A percentile compares a stretch with the other conserved stretches of the same genome.
phyloP scores from a whole-genome alignment of 1,139 yeast genomes.

The Cylindricascospora bacillispora region DNA sequence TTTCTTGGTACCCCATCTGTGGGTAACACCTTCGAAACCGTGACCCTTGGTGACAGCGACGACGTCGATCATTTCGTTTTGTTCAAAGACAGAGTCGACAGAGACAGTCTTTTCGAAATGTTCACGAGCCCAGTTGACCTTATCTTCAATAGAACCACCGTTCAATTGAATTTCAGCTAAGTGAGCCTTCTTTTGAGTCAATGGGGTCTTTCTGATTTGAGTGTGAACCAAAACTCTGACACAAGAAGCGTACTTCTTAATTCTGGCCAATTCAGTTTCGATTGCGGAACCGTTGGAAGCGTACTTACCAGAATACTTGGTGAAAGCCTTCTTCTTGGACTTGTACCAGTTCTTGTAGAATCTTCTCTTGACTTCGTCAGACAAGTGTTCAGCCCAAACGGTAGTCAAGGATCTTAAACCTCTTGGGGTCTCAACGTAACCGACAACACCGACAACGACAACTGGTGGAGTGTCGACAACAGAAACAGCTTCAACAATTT shows the following conservation, averaged over 20 bases:
- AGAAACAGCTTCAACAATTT: slow-evolving; percentile 98
- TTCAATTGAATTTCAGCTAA: slow-evolving; percentile 98
- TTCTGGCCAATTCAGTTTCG: slow-evolving; percentile 97
- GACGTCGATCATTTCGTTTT: slow-evolving; percentile 96
- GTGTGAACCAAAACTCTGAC: slow-evolving; percentile 99
- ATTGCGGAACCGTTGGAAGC: slow-evolving; percentile 76
- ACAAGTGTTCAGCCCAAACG: slow-evolving; percentile 99
- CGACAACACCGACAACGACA: slow-evolving; percentile 99
- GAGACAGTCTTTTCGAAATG: slow-evolving; percentile 98
- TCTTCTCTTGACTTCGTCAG: slow-evolving; percentile 99
- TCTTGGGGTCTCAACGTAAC: slow-evolving; percentile 99
- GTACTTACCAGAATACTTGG: slow-evolving; percentile 99
- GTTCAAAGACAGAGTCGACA: slow-evolving; percentile 93
- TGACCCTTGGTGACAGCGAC: slow-evolving; percentile 99
- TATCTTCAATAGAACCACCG: slow-evolving; percentile 98
- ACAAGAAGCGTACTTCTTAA: slow-evolving; percentile 94
- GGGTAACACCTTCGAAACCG: slow-evolving; percentile 99
- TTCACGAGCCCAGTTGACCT: slow-evolving; percentile 97
- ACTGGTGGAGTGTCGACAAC: slow-evolving; percentile 99
- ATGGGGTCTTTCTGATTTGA: slow-evolving; percentile 98
- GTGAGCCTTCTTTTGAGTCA: slow-evolving; percentile 99
- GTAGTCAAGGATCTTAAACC: slow-evolving; percentile 99
- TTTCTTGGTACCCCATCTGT: slow-evolving; percentile 99
- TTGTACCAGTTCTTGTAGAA: slow-evolving; percentile 99
- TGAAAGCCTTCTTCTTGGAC: slow-evolving; percentile 99